These are phyloP conservation scores for Talaromyces borbonicus DNA, from an alignment of 495 filamentous ascomycete species.

Conservation along the genomic window DNA sequence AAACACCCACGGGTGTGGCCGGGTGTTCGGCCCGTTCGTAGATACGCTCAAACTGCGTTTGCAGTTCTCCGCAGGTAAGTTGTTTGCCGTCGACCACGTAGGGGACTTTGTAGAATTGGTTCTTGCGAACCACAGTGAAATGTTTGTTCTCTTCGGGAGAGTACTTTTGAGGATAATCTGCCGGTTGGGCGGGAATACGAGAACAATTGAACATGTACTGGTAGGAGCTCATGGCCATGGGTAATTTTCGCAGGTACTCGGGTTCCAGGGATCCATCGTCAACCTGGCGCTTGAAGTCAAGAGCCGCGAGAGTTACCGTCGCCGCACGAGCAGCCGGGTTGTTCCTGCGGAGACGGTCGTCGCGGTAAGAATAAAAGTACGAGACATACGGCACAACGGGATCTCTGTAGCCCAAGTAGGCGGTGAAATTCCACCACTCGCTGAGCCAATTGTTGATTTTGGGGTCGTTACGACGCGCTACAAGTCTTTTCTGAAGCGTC, in stretches of 20 bases:
- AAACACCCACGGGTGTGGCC: slow-evolving; percentile 64
- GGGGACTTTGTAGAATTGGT: slow-evolving; percentile 86
- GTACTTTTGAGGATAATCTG: slow-evolving; percentile 80
- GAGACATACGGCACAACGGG: slow-evolving; percentile 97
- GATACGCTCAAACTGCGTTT: slow-evolving; percentile 76
- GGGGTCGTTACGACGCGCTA: slow-evolving; percentile 73
- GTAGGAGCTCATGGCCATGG: slow-evolving; percentile 95
- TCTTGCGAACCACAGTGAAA: slow-evolving; percentile 84
- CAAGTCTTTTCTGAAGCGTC: slow-evolving; percentile 77
- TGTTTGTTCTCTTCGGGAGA: slow-evolving; percentile 64
- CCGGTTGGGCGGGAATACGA: slow-evolving; percentile 73
- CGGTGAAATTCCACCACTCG: slow-evolving; percentile 95
- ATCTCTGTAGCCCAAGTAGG: slow-evolving; percentile 88
- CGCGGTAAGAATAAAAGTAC: slow-evolving; percentile 98
- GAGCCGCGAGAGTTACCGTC: slow-evolving; percentile 69
- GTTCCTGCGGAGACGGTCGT: slow-evolving; percentile 79
- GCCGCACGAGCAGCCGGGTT: slow-evolving; percentile 90
- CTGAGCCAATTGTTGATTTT: slow-evolving; percentile 86
- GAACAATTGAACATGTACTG: slow-evolving; percentile 98
- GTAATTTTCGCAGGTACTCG: slow-evolving; percentile 93
- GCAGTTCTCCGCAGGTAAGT: slow-evolving; percentile 78
- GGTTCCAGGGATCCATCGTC: slow-evolving; percentile 79
- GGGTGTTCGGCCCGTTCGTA: slow-evolving; percentile 66
- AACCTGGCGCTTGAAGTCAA: slow-evolving; percentile 92
- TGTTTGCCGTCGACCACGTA: slow-evolving; percentile 68